A percentile compares a stretch with the other conserved stretches of the same genome.
Conservation (phyloP, 192 early-diverging fungal genomes). For the Piromyces sp. region DNA sequence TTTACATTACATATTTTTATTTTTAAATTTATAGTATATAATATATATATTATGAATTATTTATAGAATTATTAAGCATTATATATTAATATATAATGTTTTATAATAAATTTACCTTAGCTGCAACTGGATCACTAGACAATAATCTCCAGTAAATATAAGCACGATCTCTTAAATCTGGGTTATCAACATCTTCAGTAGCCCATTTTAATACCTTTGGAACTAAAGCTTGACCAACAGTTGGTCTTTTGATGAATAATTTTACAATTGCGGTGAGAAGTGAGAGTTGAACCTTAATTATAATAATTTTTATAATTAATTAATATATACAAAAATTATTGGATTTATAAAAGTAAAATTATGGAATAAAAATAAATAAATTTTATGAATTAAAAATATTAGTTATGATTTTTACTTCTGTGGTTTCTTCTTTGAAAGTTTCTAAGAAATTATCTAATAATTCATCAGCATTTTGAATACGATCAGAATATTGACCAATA, state of each 20-base stretch:
- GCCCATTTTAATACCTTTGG: constrained; percentile 72
- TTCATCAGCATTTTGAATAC: constrained; percentile 64
- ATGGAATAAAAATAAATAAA: background rate
- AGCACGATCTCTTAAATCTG: constrained; percentile 88
- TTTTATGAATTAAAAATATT: constrained; percentile 2
- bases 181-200: constrained; percentile 76
- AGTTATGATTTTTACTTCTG: constrained; percentile 18
- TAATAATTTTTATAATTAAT: background rate
- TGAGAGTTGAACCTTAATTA: constrained; percentile 68
- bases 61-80: too few relatives aligned
- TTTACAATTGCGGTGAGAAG: constrained; percentile 82
- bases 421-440: constrained; percentile 68
- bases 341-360: too few relatives aligned
- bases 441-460: constrained; percentile 65
- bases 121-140: constrained; percentile 80
- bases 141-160: constrained; percentile 96
- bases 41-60: too few relatives aligned
- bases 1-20: too few relatives aligned
- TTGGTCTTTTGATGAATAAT: constrained; percentile 81
- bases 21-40: too few relatives aligned
- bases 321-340: too few relatives aligned
- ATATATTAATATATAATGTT: too few relatives aligned
- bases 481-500: constrained; percentile 86
- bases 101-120: constrained; percentile 45
- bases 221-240: constrained; percentile 67